phyloP scores from a whole-genome alignment of 148 eudicot species.

The Spergularia bocconei region DNA sequence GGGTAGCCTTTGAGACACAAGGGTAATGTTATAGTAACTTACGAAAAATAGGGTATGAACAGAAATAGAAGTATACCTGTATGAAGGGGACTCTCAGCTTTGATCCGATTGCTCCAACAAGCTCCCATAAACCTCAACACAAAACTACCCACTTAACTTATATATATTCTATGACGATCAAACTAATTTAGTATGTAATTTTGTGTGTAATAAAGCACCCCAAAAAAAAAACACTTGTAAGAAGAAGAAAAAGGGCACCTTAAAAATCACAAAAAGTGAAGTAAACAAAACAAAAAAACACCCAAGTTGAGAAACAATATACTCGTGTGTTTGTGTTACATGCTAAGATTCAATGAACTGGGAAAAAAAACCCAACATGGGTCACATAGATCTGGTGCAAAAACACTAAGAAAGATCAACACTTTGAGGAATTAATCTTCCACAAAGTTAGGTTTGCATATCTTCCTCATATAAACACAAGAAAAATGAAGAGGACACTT shows the following conservation, averaged over 20 bases:
- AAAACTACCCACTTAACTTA: background rate
- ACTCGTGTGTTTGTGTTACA: background rate
- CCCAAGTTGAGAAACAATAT: slow-evolving; percentile 5
- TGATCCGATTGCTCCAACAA: slow-evolving; percentile 40
- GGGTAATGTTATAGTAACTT: too few species aligned
- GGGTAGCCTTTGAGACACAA: too few species aligned
- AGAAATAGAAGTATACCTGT: slow-evolving; percentile 25
- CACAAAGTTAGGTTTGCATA: slow-evolving; percentile 8
- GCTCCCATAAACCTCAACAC: slow-evolving; percentile 38
- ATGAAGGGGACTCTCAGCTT: slow-evolving; percentile 45
- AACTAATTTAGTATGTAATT: background rate
- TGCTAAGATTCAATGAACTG: background rate
- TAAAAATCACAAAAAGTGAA: background rate
- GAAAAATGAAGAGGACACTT: background rate
- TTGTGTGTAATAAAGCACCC: background rate
- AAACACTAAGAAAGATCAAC: slow-evolving; percentile 1
- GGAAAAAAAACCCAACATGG: background rate
- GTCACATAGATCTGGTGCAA: slow-evolving; percentile 28
- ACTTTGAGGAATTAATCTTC: background rate
- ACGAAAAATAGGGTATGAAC: background rate
- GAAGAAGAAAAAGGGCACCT: background rate
- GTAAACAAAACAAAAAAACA: background rate
- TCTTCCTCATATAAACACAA: background rate
- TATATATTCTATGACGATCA: background rate
- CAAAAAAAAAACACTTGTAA: background rate